Percentiles rank a stretch among this genome's conserved stretches.
These are phyloP conservation scores for Pleurotus tuber-regium DNA, from an alignment of 768 basidiomycete genomes.

Conservation along the genomic window DNA sequence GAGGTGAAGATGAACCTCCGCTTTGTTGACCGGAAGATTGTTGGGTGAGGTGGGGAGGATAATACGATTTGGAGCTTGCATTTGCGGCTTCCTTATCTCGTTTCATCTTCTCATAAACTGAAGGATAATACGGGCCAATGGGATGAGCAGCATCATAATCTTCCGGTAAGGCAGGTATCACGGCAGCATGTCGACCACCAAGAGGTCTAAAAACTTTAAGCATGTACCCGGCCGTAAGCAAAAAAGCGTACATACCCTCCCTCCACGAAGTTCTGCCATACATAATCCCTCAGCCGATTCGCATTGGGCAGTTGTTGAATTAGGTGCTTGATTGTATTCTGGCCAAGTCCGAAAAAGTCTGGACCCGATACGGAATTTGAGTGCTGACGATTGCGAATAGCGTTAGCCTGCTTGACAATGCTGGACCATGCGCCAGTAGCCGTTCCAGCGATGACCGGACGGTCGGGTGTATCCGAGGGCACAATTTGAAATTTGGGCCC, in stretches of 20 bases:
- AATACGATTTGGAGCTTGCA: slow-evolving; percentile 2
- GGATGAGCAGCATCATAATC: slow-evolving; percentile 56
- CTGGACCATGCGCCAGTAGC: slow-evolving; percentile 86
- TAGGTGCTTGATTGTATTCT: slow-evolving; percentile 86
- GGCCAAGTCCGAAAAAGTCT: slow-evolving; percentile 84
- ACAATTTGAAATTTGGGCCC: slow-evolving; percentile 86
- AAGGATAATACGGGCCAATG: slow-evolving; percentile 45
- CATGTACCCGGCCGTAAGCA: slow-evolving; percentile 8
- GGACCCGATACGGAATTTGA: slow-evolving; percentile 87
- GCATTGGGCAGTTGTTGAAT: slow-evolving; percentile 84
- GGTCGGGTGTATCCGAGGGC: slow-evolving; percentile 66
- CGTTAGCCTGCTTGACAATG: slow-evolving; percentile 81
- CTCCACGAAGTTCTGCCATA: slow-evolving; percentile 84
- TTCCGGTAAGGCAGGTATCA: slow-evolving; percentile 77
- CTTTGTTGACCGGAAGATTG: neutral
- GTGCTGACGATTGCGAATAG: slow-evolving; percentile 76
- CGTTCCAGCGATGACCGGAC: slow-evolving; percentile 78
- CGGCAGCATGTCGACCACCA: slow-evolving; percentile 80
- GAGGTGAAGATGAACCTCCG: slow-evolving; percentile 11
- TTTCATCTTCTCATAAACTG: slow-evolving; percentile 31
- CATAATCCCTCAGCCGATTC: slow-evolving; percentile 71
- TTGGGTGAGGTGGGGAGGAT: slow-evolving; percentile 10
- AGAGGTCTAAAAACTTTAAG: slow-evolving; percentile 48
- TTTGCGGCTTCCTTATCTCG: slow-evolving; percentile 18
- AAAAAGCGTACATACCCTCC: slow-evolving; percentile 67